These are phyloP conservation scores for Kwoniella sp. DNA, from an alignment of 768 basidiomycete species.

Conservation along the genomic window DNA sequence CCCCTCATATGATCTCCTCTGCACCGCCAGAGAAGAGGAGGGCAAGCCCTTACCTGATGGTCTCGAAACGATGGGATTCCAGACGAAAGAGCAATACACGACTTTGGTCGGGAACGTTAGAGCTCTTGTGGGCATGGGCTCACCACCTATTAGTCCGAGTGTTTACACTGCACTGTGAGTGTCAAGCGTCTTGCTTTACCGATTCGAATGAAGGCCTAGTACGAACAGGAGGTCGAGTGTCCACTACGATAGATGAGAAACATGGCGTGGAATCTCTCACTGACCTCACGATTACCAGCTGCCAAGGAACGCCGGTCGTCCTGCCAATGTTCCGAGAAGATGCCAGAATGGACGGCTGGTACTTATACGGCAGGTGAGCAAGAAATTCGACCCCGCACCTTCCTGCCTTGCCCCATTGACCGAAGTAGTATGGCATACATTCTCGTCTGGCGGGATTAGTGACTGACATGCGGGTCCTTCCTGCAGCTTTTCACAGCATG, in stretches of 20 bases:
- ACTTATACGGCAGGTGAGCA: slow-evolving; percentile 39
- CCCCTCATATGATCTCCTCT: slow-evolving; percentile 33
- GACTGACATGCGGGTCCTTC: neutral
- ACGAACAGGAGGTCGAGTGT: too few species aligned
- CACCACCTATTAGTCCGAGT: slow-evolving; percentile 50
- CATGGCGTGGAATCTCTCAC: neutral
- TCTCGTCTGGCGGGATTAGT: too few species aligned
- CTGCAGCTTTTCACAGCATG: slow-evolving; percentile 39
- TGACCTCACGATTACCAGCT: too few species aligned
- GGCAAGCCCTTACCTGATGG: slow-evolving; percentile 48
- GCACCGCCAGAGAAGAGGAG: slow-evolving; percentile 39
- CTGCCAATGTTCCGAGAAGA: slow-evolving; percentile 43
- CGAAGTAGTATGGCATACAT: too few species aligned
- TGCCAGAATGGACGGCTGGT: slow-evolving; percentile 40
- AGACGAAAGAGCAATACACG: slow-evolving; percentile 38
- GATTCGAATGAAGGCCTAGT: neutral
- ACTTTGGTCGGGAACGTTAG: slow-evolving; percentile 43
- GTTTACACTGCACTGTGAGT: slow-evolving; percentile 54
- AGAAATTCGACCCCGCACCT: neutral
- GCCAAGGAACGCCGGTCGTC: slow-evolving; percentile 53
- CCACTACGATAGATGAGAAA: neutral
- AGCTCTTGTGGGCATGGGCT: slow-evolving; percentile 51
- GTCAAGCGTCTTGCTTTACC: neutral
- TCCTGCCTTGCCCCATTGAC: too few species aligned
- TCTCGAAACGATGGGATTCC: slow-evolving; percentile 34